phyloP scores from a whole-genome alignment of 495 filamentous ascomycete species.

The Hypomontagnella monticulosa region DNA sequence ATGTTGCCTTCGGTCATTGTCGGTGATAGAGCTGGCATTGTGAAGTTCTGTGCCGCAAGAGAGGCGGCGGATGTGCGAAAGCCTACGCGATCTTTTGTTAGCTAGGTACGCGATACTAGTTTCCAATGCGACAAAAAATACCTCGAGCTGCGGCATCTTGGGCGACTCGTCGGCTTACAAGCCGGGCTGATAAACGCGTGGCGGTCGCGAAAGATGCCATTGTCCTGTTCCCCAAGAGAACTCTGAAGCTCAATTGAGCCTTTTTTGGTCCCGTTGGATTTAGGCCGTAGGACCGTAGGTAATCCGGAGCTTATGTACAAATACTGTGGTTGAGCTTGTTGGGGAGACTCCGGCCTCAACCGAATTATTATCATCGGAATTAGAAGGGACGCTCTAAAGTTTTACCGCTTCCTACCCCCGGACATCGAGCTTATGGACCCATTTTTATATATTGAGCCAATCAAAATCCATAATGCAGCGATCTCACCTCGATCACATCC shows the following conservation, averaged over 20 bases:
- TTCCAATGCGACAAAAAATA: slow-evolving; percentile 40
- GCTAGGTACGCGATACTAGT: slow-evolving; percentile 16
- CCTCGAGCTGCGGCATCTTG: slow-evolving; percentile 62
- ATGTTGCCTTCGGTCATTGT: slow-evolving; percentile 92
- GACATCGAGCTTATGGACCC: background rate
- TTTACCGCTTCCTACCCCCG: slow-evolving; percentile 28
- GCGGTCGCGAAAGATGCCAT: slow-evolving; percentile 64
- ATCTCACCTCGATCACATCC: background rate
- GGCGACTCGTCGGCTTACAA: slow-evolving; percentile 58
- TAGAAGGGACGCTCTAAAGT: slow-evolving; percentile 38
- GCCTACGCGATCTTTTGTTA: slow-evolving; percentile 52
- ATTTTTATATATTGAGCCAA: background rate
- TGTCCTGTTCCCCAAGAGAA: slow-evolving; percentile 36
- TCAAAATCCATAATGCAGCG: background rate
- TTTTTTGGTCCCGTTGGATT: slow-evolving; percentile 22
- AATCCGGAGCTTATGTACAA: slow-evolving; percentile 42
- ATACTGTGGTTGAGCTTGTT: slow-evolving; percentile 40
- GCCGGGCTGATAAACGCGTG: slow-evolving; percentile 61
- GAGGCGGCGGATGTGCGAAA: slow-evolving; percentile 67
- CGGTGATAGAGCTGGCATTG: slow-evolving; percentile 86
- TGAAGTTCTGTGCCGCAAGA: slow-evolving; percentile 78
- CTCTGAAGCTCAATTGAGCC: slow-evolving; percentile 50
- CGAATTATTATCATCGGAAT: slow-evolving; percentile 37
- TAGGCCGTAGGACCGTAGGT: slow-evolving; percentile 7
- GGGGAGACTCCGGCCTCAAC: slow-evolving; percentile 45